Percentiles rank a stretch among this genome's conserved stretches.
These are phyloP conservation scores for Paecilomyces sp. DNA, from an alignment of 2,329 filamentous ascomycete genomes.

Conservation along the genomic window DNA sequence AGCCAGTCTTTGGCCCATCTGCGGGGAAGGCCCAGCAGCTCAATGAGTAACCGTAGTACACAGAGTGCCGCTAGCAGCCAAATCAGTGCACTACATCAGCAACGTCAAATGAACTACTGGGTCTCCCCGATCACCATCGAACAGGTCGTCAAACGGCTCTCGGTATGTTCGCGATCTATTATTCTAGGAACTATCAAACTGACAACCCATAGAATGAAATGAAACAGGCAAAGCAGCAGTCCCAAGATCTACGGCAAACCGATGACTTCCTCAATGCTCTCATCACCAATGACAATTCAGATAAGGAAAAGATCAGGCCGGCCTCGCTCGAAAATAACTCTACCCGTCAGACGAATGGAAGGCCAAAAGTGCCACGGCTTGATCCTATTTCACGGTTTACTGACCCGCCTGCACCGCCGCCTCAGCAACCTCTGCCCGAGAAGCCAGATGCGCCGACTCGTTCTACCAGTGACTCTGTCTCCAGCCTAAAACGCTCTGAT, in stretches of 20 bases:
- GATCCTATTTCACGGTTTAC: conserved; percentile 82
- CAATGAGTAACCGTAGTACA: conserved; percentile 54
- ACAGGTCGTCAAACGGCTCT: conserved; percentile 81
- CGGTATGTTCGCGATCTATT: conserved; percentile 44
- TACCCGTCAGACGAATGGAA: conserved; percentile 40
- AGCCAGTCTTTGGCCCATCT: conserved; percentile 59
- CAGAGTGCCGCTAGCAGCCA: conserved; percentile 51
- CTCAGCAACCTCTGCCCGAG: conserved; percentile 86
- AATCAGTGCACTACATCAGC: conserved; percentile 57
- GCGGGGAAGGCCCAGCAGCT: conserved; percentile 62
- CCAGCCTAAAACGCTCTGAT: conserved; percentile 63
- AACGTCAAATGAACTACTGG: conserved; percentile 74
- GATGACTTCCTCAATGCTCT: conserved; percentile 73
- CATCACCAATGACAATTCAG: conserved; percentile 61
- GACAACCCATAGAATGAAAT: conserved; percentile 67
- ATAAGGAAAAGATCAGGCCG: conserved; percentile 43
- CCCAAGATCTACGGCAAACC: conserved; percentile 75
- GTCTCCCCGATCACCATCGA: conserved; percentile 86
- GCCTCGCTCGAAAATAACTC: conserved; percentile 38
- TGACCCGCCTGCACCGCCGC: conserved; percentile 86
- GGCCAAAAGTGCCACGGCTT: conserved; percentile 47
- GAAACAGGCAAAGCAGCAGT: conserved; percentile 79
- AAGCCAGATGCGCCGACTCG: conserved; percentile 64
- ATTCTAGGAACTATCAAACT: conserved; percentile 13
- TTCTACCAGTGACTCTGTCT: conserved; percentile 37